phyloP scores from a whole-genome alignment of 352 stramenopile species.

The Pythium dissotocum region DNA sequence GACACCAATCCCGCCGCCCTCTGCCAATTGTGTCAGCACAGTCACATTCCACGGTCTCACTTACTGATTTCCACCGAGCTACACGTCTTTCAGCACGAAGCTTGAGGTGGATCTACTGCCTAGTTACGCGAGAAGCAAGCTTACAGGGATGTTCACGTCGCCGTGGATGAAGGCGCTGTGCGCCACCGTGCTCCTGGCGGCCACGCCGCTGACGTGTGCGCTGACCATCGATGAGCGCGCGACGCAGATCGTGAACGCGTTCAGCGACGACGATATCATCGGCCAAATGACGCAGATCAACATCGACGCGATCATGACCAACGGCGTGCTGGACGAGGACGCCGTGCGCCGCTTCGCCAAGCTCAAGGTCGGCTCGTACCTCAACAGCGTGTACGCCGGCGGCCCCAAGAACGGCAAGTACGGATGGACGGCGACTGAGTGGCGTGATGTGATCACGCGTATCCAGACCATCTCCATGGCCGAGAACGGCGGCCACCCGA shows the following conservation, averaged over 20 bases:
- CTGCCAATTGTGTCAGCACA: no score
- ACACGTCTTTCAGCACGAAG: background rate
- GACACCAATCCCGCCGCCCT: background rate
- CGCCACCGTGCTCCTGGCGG: background rate
- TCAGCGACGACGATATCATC: conserved; percentile 57
- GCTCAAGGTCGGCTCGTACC: conserved; percentile 62
- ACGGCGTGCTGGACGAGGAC: conserved; percentile 43
- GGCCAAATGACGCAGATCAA: conserved; percentile 89
- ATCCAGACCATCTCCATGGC: conserved; percentile 56
- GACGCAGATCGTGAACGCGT: conserved; percentile 50
- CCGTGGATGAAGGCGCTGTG: background rate
- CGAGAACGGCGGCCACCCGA: conserved; percentile 42
- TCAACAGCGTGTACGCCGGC: conserved; percentile 53
- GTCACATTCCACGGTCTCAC: background rate
- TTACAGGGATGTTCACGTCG: background rate
- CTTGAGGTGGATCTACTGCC: background rate
- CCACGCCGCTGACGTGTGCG: conserved; percentile 27
- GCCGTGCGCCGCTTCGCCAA: conserved; percentile 65
- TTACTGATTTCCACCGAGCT: background rate
- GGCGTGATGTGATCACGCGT: conserved; percentile 41
- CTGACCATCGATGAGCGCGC: conserved; percentile 4
- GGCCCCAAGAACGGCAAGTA: conserved; percentile 31
- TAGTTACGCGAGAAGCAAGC: background rate
- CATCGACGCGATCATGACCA: conserved; percentile 48
- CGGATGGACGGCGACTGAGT: conserved; percentile 52